phyloP scores from a whole-genome alignment of 441 rosid species.

The Raphanus hybrid region DNA sequence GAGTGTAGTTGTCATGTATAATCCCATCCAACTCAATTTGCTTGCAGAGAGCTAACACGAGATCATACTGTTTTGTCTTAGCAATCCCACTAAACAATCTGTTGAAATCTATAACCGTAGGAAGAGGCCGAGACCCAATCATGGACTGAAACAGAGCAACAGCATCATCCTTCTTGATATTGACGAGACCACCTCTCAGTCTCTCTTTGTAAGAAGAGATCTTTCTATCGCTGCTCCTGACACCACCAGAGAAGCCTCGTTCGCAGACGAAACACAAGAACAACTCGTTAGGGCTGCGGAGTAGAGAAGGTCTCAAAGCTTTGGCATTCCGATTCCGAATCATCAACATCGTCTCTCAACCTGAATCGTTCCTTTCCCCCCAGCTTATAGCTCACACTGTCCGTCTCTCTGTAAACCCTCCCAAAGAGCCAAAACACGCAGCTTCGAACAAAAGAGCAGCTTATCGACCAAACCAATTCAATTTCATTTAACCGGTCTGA shows the following conservation, averaged over 20 bases:
- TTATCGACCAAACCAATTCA: no score
- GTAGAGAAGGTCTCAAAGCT: no score
- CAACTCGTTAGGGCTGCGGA: no score
- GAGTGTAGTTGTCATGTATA: background rate
- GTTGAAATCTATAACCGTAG: background rate
- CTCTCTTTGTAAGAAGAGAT: background rate
- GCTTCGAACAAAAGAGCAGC: no score
- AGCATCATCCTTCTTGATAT: background rate
- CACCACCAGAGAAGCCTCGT: background rate
- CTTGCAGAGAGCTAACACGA: background rate
- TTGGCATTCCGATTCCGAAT: no score
- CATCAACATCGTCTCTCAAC: no score
- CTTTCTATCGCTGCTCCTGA: background rate
- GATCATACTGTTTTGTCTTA: constrained; percentile 1
- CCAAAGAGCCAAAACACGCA: no score
- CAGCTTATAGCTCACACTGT: no score
- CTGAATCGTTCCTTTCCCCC: no score
- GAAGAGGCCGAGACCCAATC: background rate
- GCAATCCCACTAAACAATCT: background rate
- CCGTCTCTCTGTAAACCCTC: no score
- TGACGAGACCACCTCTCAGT: background rate
- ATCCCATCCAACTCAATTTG: background rate
- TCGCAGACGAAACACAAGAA: no score
- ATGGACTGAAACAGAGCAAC: background rate
- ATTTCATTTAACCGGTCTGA: no score